Percentiles rank a stretch among this genome's conserved stretches.
Conservation (phyloP, 2,329 filamentous ascomycete genomes). For the Colletotrichum sp. region DNA sequence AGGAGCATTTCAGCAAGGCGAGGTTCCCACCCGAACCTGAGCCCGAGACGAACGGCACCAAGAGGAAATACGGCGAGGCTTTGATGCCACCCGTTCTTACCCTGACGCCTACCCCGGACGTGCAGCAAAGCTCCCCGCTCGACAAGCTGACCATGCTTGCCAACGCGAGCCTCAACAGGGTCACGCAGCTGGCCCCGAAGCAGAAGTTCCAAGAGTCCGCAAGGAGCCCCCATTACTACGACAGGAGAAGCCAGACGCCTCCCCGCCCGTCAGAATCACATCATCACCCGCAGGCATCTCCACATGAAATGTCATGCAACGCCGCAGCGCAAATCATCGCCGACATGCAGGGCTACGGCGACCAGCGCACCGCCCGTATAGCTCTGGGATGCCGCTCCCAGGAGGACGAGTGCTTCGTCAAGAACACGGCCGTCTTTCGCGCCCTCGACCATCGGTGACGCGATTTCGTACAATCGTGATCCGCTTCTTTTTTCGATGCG, state of each 20-base stretch:
- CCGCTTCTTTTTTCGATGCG: neutral
- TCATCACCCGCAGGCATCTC: slow-evolving; percentile 25
- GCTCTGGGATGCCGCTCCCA: slow-evolving; percentile 33
- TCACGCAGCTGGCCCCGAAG: neutral
- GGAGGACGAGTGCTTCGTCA: slow-evolving; percentile 33
- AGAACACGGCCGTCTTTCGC: slow-evolving; percentile 37
- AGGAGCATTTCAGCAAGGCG: slow-evolving; percentile 10
- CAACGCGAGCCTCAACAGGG: slow-evolving; percentile 31
- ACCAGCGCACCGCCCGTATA: slow-evolving; percentile 28
- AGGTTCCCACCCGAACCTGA: neutral
- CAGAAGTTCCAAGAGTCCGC: slow-evolving; percentile 23
- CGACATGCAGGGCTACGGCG: slow-evolving; percentile 39
- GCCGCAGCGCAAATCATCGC: slow-evolving; percentile 41
- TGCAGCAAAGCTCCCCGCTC: slow-evolving; percentile 23
- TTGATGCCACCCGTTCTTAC: slow-evolving; percentile 14
- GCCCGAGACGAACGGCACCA: neutral
- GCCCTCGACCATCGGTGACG: slow-evolving; percentile 32
- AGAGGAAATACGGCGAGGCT: slow-evolving; percentile 7
- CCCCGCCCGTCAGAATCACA: slow-evolving; percentile 23
- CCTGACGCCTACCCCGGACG: slow-evolving; percentile 14
- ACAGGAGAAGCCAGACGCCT: slow-evolving; percentile 2
- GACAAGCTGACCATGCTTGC: slow-evolving; percentile 44
- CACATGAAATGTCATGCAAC: slow-evolving; percentile 38
- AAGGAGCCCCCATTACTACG: slow-evolving; percentile 14
- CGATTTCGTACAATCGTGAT: neutral